Percentiles rank a stretch among this genome's conserved stretches.
phyloP scores from a whole-genome alignment of 1,284 basidiomycete species.

The Cryptococcus sp. region DNA sequence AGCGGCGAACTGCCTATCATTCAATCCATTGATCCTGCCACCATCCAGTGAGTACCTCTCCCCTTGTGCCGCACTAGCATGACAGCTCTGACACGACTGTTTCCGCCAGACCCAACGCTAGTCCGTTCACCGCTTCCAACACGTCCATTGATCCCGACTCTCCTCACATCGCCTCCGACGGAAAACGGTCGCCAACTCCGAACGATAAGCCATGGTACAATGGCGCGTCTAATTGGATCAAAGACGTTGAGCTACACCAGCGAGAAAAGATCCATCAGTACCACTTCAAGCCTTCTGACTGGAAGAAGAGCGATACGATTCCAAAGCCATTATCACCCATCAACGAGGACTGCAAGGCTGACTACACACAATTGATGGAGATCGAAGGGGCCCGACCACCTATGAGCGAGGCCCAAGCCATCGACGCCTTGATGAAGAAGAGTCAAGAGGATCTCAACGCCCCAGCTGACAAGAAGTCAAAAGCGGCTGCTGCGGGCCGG shows the following conservation, averaged over 20 bases:
- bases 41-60: too few relatives aligned
- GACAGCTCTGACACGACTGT: too few relatives aligned
- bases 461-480: conserved; percentile 6
- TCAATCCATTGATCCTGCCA: too few relatives aligned
- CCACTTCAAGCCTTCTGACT: conserved; percentile 4
- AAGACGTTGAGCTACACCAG: conserved; percentile 8
- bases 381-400: conserved; percentile 7
- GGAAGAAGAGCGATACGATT: conserved; percentile 10
- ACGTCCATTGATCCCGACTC: not conserved
- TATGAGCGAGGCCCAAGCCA: conserved; percentile 6
- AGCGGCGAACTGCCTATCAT: too few relatives aligned
- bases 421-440: conserved; percentile 11
- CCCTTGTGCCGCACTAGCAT: too few relatives aligned
- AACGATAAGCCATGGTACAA: conserved; percentile 10
- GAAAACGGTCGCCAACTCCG: not conserved
- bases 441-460: conserved; percentile 4
- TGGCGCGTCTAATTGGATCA: conserved; percentile 11
- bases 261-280: conserved; percentile 4
- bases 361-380: conserved; percentile 5
- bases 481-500: conserved; percentile 10
- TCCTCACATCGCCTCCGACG: not conserved
- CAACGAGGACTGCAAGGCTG: conserved; percentile 5
- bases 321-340: conserved; percentile 10
- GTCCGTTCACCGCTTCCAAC: too few relatives aligned
- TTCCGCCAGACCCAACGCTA: too few relatives aligned